phyloP scores from a whole-genome alignment of 2,329 filamentous ascomycete species.

The Xylariaceae sp. region DNA sequence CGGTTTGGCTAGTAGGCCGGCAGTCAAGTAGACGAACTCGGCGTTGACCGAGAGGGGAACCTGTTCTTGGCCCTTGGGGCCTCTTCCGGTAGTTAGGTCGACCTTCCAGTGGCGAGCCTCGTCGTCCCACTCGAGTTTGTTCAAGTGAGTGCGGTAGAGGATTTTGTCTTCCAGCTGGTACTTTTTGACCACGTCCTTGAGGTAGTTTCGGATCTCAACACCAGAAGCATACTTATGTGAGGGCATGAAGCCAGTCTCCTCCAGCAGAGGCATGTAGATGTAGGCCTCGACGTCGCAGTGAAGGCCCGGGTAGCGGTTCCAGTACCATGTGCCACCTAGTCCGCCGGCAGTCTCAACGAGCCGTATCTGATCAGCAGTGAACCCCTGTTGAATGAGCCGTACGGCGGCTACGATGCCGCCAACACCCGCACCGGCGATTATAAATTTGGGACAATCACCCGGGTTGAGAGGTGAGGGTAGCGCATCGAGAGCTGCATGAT shows the following conservation, averaged over 20 bases:
- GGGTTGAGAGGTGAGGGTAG: conserved; percentile 29
- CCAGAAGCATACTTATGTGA: conserved; percentile 50
- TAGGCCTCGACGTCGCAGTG: conserved; percentile 66
- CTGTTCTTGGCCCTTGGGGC: conserved; percentile 32
- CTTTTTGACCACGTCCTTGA: conserved; percentile 51
- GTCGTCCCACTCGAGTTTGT: conserved; percentile 56
- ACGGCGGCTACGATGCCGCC: conserved; percentile 38
- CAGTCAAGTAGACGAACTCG: conserved; percentile 49
- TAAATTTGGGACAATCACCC: conserved; percentile 38
- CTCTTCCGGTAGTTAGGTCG: conserved; percentile 39
- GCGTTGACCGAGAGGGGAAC: conserved; percentile 44
- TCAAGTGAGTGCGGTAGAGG: conserved; percentile 55
- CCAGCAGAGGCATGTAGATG: conserved; percentile 65
- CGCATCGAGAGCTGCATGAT: conserved; percentile 41
- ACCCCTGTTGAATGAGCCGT: conserved; percentile 45
- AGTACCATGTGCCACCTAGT: conserved; percentile 60
- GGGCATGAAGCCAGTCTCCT: conserved; percentile 66
- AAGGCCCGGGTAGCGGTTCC: conserved; percentile 58
- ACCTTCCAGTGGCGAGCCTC: conserved; percentile 35
- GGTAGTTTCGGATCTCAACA: conserved; percentile 52
- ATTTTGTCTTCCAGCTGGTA: conserved; percentile 52
- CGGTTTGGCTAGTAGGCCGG: conserved; percentile 49
- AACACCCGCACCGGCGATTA: conserved; percentile 40
- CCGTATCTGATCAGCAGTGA: conserved; percentile 47
- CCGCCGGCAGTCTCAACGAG: conserved; percentile 52